Conservation (phyloP, 2,329 filamentous ascomycete species). For the Malbranchea zuffiana region DNA sequence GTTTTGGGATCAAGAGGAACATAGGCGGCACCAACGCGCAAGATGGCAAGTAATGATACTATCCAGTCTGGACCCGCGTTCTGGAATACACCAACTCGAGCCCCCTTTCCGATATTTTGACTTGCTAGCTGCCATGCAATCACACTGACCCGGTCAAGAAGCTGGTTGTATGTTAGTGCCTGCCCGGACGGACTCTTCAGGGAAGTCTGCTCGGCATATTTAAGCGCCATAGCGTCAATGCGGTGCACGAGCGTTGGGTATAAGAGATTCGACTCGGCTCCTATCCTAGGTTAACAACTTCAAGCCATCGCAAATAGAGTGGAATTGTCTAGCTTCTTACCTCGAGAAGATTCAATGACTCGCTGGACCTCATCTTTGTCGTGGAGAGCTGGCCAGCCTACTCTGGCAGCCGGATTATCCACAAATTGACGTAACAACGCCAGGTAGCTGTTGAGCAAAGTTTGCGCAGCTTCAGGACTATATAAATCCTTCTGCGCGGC, state of each 20-base stretch:
- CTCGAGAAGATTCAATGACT: conserved; percentile 1
- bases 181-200: conserved; percentile 21
- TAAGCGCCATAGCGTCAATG: conserved; percentile 26
- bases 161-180: conserved; percentile 28
- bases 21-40: conserved; percentile 25
- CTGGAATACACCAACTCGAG: conserved; percentile 33
- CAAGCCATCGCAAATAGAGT: neutral
- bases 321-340: conserved; percentile 1
- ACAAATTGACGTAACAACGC: conserved; percentile 11
- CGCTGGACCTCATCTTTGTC: neutral
- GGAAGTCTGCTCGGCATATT: conserved; percentile 17
- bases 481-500: conserved; percentile 27
- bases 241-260: conserved; percentile 26
- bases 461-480: conserved; percentile 17
- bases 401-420: neutral
- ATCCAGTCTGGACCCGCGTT: conserved; percentile 23
- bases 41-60: conserved; percentile 25
- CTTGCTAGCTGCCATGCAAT: conserved; percentile 26
- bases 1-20: conserved; percentile 25
- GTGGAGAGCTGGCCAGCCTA: neutral
- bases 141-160: conserved; percentile 24
- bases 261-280: conserved; percentile 1
- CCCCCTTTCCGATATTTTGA: conserved; percentile 14
- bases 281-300: neutral
- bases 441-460: conserved; percentile 19